Base-by-base conservation (phyloP, 495 filamentous ascomycete genomes). In the Aspergillus carlsbadensis region DNA sequence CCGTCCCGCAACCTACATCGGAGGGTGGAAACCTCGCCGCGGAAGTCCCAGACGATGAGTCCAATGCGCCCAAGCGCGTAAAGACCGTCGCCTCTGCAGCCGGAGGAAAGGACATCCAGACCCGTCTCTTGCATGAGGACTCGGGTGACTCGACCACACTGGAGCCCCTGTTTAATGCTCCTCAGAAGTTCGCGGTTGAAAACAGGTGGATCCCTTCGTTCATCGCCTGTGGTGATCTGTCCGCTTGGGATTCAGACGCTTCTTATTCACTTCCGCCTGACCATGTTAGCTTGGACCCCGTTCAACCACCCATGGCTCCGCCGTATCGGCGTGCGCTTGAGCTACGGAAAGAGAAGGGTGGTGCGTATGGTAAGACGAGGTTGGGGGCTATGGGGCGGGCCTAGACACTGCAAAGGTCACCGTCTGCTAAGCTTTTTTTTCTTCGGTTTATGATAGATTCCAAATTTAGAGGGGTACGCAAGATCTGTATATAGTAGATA, bases 231-330 rank as follows among this genome's bases (percentile, higher is more conserved):
- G 94, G 94, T 10, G 94, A 98, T 70, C 79, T 98, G n/a, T 92
- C 90, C 4, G 85, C 89, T 6, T 97, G 87, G 76, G 94, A 98
- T 70, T 88, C 92, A 0, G 94, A 98, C 78, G 94, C 94, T 17
- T 90, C 91, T 1, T 96, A 97, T 72, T 80, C 86, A 57, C 77
- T 98, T 10, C 92, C 94, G 1, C 80, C 84, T 41, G 82, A 84
- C 49, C 81, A 91, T 62, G 81, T 89, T 37, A 90, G 84, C 50
- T 82, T 97, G 31, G 92, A 96, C 67, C 94, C 94, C 0, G 82
- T 98, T n/a, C 94, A 97, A 59, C 93, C 92, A 6, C 94, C 94
- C 6, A 98, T 92, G 10, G 95, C 95, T 7, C 94, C 94, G 2
- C 95, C 94, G 0, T 98, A 98, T 58, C 92, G 92, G 68, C 81